Evolutionary conservation across 2,329 filamentous ascomycete genomes (phyloP), one percentile per base, ranked within the genome.

Genomic region (Botrytis deweyae): DNA sequence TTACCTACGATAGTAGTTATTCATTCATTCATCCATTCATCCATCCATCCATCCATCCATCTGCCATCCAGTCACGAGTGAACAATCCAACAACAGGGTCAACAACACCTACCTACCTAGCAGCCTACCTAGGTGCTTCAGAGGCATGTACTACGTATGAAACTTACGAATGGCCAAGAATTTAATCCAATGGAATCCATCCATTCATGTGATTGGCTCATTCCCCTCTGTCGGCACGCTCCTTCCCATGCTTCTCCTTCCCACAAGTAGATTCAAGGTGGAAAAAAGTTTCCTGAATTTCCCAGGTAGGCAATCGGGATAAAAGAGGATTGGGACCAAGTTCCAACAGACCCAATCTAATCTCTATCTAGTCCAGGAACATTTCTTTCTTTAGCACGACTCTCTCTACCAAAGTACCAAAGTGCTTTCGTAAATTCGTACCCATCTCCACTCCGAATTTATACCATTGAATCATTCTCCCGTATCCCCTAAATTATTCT

Each of bases 401-500:
- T 55, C 49, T 40, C 61, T 38, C 7, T 16, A 7, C 49, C 49
- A n/a, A 55, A 55, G 10, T n/a, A 3, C 25, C 25, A n/a, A n/a
- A 14, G 49, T 25, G 9, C 25, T 25, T n/a, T 42, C 61, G 40
- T 16, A 16, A 42, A 42, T 42, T 42, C 40, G 38, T 63, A 18
- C 52, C 49, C 25, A 64, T 64, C 66, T 52, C 66, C 66, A 58
- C 49, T 38, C 66, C 66, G 18, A 52, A 42, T 68, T 22, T n/a
- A 42, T 33, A 29, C 65, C 36, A 55, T 68, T 42, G 25, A 55
- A 52, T 46, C 64, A n/a, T 67, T 46, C 14, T 20, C 65, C 65
- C 65, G 65, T 40, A 68, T 68, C 49, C 65, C 49, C 46, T 55
- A 68, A 68, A 68, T 68, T 68, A n/a, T 68, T 68, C 33, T 25